These are phyloP conservation scores for Russula griseocarnosa DNA, from an alignment of 768 basidiomycete species.

Conservation along the genomic window DNA sequence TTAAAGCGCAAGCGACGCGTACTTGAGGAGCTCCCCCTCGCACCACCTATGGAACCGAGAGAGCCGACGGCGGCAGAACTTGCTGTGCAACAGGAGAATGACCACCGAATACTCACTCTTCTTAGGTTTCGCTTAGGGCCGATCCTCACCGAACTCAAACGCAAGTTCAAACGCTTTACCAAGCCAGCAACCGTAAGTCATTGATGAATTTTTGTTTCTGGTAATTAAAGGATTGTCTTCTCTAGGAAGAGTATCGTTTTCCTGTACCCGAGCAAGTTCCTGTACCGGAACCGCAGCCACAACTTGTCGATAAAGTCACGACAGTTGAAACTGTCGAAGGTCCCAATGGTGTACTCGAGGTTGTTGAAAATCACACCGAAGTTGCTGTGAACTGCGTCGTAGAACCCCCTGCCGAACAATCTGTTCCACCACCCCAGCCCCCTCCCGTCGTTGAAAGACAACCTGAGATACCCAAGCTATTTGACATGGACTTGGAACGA, in stretches of 20 bases:
- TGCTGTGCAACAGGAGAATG: slow-evolving; percentile 75
- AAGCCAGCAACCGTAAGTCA: slow-evolving; percentile 68
- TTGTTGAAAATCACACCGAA: slow-evolving; percentile 38
- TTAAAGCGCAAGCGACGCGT: slow-evolving; percentile 77
- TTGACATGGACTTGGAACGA: slow-evolving; percentile 87
- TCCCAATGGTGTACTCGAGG: slow-evolving; percentile 45
- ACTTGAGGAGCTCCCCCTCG: slow-evolving; percentile 80
- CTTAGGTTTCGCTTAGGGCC: slow-evolving; percentile 90
- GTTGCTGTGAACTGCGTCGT: slow-evolving; percentile 13
- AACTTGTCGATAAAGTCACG: slow-evolving; percentile 36
- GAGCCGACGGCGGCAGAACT: slow-evolving; percentile 79
- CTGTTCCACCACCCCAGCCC: slow-evolving; percentile 22
- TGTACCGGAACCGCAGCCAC: slow-evolving; percentile 29
- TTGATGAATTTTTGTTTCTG: neutral
- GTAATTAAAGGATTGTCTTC: neutral
- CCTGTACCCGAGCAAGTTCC: slow-evolving; percentile 36
- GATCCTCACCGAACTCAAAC: slow-evolving; percentile 82
- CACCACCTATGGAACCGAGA: slow-evolving; percentile 85
- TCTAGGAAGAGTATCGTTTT: slow-evolving; percentile 73
- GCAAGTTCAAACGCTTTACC: slow-evolving; percentile 88
- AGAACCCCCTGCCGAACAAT: slow-evolving; percentile 24
- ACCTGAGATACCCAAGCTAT: slow-evolving; percentile 50
- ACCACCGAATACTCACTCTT: slow-evolving; percentile 70
- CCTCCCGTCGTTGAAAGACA: slow-evolving; percentile 36
- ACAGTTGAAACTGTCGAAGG: slow-evolving; percentile 39